Conservation (phyloP, 164 flowering plant species). For the Chloranthus sessilifolius region DNA sequence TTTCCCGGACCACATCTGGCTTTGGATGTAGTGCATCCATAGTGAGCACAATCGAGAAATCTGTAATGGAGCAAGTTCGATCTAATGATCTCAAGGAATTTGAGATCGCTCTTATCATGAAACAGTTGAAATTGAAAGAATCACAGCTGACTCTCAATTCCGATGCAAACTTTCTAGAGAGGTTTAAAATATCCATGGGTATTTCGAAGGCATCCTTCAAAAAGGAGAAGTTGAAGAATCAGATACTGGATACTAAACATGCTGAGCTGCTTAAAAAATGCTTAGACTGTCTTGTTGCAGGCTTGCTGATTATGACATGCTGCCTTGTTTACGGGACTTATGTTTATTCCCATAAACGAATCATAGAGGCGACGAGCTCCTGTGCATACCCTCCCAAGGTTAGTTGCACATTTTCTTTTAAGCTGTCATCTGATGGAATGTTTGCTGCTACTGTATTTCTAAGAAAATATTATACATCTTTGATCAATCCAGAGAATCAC, state of each 20-base stretch:
- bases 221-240: slow-evolving; percentile 66
- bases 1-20: slow-evolving; percentile 19
- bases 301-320: slow-evolving; percentile 61
- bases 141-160: slow-evolving; percentile 45
- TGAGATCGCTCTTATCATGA: slow-evolving; percentile 63
- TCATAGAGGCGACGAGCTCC: slow-evolving; percentile 56
- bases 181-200: slow-evolving; percentile 66
- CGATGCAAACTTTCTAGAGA: slow-evolving; percentile 58
- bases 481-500: too few species aligned
- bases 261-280: slow-evolving; percentile 61
- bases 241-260: slow-evolving; percentile 62
- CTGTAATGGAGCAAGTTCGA: slow-evolving; percentile 71
- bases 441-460: too few species aligned
- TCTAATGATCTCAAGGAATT: slow-evolving; percentile 72
- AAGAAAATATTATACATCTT: too few species aligned
- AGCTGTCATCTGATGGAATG: not conserved
- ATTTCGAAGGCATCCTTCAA: slow-evolving; percentile 76
- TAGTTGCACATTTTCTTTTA: slow-evolving; percentile 2
- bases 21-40: slow-evolving; percentile 22
- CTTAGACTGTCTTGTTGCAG: slow-evolving; percentile 79
- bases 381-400: slow-evolving; percentile 40
- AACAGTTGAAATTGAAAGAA: slow-evolving; percentile 58
- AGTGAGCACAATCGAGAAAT: slow-evolving; percentile 56
- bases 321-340: slow-evolving; percentile 67
- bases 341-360: slow-evolving; percentile 53